A percentile compares a stretch with the other conserved stretches of the same genome.
Evolutionary conservation across 257 asterid genomes (phyloP).

Genomic region (Primulina eburnea): DNA sequence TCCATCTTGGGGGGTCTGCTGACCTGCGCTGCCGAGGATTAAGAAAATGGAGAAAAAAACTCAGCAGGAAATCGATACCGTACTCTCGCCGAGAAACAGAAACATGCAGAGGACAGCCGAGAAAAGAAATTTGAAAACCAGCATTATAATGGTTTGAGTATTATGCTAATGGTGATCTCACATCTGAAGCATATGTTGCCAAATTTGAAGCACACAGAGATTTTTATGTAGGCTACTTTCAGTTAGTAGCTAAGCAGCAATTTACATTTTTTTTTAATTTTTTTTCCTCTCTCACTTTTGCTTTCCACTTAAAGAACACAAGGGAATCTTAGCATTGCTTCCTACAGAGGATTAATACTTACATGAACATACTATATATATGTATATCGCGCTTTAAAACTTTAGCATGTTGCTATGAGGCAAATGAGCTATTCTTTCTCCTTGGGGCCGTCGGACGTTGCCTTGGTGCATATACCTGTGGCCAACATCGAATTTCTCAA

Average conservation of each 20-base stretch:
- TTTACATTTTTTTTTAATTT: constrained; percentile 19
- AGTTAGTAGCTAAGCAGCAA: constrained; percentile 7
- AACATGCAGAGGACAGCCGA: constrained; percentile 24
- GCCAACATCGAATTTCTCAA: too few relatives aligned
- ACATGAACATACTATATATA: neutral
- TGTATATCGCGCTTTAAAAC: neutral
- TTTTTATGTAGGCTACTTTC: constrained; percentile 13
- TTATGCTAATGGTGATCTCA: neutral
- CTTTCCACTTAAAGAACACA: constrained; percentile 18
- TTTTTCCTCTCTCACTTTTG: constrained; percentile 21
- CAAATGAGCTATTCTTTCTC: neutral
- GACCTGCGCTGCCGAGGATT: constrained; percentile 77
- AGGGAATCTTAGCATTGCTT: constrained; percentile 61
- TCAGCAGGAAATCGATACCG: neutral
- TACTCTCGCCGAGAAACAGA: constrained; percentile 34
- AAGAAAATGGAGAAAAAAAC: neutral
- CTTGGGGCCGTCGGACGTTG: too few relatives aligned
- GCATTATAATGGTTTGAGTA: constrained; percentile 21
- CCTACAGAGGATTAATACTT: constrained; percentile 33
- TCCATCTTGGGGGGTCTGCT: constrained; percentile 55
- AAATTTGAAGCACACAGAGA: constrained; percentile 29
- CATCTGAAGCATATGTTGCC: neutral
- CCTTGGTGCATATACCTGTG: too few relatives aligned
- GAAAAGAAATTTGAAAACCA: constrained; percentile 10
- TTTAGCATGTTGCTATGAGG: constrained; percentile 12